A percentile compares a stretch with the other conserved stretches of the same genome.
These are phyloP conservation scores for Termitomyces sp. DNA, from an alignment of 768 basidiomycete species.

Conservation along the genomic window DNA sequence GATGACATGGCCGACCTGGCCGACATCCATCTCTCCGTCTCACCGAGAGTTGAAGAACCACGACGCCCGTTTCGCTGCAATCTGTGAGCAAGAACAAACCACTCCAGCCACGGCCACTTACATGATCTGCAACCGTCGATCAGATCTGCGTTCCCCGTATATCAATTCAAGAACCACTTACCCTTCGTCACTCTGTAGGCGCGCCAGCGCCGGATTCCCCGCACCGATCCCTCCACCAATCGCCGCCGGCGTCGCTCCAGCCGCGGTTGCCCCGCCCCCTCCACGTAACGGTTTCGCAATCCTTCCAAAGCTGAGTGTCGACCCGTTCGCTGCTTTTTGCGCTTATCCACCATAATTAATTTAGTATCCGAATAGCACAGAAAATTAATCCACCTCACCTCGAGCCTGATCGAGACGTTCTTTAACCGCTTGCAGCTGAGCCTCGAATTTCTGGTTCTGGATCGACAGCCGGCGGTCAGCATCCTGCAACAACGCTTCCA, in stretches of 20 bases:
- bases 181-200: constrained; percentile 83
- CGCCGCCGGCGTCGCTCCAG: constrained; percentile 39
- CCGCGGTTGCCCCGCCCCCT: constrained; percentile 68
- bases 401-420: constrained; percentile 91
- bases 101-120: constrained; percentile 26
- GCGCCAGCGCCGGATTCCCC: constrained; percentile 57
- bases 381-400: constrained; percentile 50
- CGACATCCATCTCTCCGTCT: constrained; percentile 19
- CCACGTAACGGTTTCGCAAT: constrained; percentile 97
- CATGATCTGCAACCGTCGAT: constrained; percentile 34
- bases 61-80: constrained; percentile 81
- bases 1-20: background rate
- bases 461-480: constrained; percentile 90
- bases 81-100: constrained; percentile 20
- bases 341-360: constrained; percentile 42
- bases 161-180: constrained; percentile 24
- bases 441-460: constrained; percentile 95
- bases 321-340: constrained; percentile 72
- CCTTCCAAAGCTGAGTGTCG: constrained; percentile 82
- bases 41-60: constrained; percentile 91
- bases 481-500: constrained; percentile 90
- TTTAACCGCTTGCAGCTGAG: constrained; percentile 87
- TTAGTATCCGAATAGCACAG: constrained; percentile 11
- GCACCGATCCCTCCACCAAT: constrained; percentile 44
- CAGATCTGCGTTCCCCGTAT: constrained; percentile 12